These are phyloP conservation scores for Dryadomyces quercivorus DNA, from an alignment of 2,329 filamentous ascomycete species.

Conservation along the genomic window DNA sequence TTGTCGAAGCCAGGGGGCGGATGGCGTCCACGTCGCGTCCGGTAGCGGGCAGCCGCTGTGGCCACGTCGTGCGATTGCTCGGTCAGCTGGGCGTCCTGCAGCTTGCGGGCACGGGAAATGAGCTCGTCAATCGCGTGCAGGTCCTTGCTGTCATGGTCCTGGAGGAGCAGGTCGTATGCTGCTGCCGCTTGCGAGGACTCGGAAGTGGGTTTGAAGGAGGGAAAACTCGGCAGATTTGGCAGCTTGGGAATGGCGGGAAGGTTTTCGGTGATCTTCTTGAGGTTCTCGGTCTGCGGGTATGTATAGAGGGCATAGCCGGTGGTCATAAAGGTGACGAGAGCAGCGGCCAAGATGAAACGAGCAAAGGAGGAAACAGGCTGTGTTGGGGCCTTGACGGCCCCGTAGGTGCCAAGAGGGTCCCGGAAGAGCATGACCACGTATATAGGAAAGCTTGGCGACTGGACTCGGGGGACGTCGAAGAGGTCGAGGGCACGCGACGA, in stretches of 20 bases:
- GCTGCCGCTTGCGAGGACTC: background rate
- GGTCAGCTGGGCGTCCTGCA: constrained; percentile 25
- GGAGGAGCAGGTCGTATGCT: background rate
- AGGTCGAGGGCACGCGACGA: too few relatives aligned
- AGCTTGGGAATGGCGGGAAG: background rate
- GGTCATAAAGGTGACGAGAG: background rate
- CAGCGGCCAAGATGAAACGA: background rate
- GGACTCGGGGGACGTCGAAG: too few relatives aligned
- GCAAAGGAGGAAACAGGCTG: background rate
- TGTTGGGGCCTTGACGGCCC: background rate
- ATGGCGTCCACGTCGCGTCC: constrained; percentile 32
- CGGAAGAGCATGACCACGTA: background rate
- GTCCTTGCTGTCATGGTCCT: background rate
- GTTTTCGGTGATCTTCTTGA: background rate
- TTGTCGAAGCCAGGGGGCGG: constrained; percentile 35
- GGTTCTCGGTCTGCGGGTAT: background rate
- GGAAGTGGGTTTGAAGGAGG: background rate
- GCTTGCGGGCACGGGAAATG: constrained; percentile 25
- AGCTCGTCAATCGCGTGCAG: background rate
- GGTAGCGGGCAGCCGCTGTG: constrained; percentile 33
- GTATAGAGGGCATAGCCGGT: background rate
- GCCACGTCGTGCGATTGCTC: constrained; percentile 29
- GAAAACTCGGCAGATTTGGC: background rate
- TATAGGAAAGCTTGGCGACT: background rate
- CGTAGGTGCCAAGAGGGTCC: background rate